Conservation (phyloP, 2,329 filamentous ascomycete genomes). For the Nothopassalora personata region DNA sequence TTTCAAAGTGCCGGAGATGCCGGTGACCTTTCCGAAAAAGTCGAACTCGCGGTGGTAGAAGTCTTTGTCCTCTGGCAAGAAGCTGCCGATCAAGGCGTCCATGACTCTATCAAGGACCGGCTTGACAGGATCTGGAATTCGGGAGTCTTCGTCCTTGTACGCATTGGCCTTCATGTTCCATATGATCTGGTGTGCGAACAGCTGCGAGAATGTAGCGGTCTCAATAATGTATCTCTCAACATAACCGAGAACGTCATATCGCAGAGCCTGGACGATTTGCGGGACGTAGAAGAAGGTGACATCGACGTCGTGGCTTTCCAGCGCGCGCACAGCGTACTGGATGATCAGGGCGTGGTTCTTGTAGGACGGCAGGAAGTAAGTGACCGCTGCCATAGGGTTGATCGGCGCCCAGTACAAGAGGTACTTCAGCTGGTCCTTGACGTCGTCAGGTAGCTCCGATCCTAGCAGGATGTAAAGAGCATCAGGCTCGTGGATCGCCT, state of each 20-base stretch:
- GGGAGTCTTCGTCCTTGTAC: slow-evolving; percentile 92
- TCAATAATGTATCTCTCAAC: slow-evolving; percentile 95
- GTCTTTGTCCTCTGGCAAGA: slow-evolving; percentile 67
- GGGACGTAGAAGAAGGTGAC: slow-evolving; percentile 99
- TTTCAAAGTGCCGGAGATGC: slow-evolving; percentile 90
- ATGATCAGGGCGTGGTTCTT: slow-evolving; percentile 87
- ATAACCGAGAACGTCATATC: slow-evolving; percentile 89
- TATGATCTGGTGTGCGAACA: slow-evolving; percentile 98
- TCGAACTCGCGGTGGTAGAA: slow-evolving; percentile 94
- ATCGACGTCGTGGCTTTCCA: slow-evolving; percentile 93
- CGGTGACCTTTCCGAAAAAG: slow-evolving; percentile 98
- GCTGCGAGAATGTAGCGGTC: slow-evolving; percentile 93
- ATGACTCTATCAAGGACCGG: slow-evolving; percentile 89
- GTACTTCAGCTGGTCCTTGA: slow-evolving; percentile 84
- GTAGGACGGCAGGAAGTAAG: slow-evolving; percentile 87
- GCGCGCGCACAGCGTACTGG: slow-evolving; percentile 91
- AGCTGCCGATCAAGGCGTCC: slow-evolving; percentile 74
- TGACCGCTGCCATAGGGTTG: slow-evolving; percentile 87
- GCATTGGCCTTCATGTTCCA: slow-evolving; percentile 99
- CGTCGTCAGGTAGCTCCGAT: slow-evolving; percentile 67
- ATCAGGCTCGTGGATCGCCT: slow-evolving; percentile 73
- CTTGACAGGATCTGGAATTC: slow-evolving; percentile 87
- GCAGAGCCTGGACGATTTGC: slow-evolving; percentile 90
- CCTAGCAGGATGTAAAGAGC: slow-evolving; percentile 79
- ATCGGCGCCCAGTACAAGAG: slow-evolving; percentile 88